Percentiles rank a stretch among this genome's conserved stretches.
phyloP scores from a whole-genome alignment of 345 rosid species.

The Melastoma malabathricum region DNA sequence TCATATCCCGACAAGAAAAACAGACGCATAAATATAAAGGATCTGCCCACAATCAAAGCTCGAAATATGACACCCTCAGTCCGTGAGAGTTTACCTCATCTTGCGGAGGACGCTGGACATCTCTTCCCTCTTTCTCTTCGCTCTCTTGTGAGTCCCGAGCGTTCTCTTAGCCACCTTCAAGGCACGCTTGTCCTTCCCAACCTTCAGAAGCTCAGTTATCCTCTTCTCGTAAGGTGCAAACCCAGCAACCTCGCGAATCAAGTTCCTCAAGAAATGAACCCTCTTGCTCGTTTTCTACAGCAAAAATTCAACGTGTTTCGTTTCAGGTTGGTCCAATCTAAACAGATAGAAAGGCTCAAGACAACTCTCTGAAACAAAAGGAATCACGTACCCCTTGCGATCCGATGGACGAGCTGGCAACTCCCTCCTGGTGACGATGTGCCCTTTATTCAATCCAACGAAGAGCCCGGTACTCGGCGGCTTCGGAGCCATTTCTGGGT shows the following conservation, averaged over 20 bases:
- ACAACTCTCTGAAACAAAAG: too few relatives aligned
- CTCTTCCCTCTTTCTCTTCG: conserved; percentile 87
- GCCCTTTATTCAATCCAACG: conserved; percentile 57
- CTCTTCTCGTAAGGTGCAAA: conserved; percentile 86
- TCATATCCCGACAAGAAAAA: neutral
- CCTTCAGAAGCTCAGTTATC: conserved; percentile 77
- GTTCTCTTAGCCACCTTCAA: conserved; percentile 76
- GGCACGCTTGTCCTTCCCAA: conserved; percentile 82
- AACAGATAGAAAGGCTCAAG: too few relatives aligned
- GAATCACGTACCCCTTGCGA: conserved; percentile 31
- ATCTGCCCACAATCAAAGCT: too few relatives aligned
- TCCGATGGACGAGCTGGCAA: conserved; percentile 37
- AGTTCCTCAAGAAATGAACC: conserved; percentile 47
- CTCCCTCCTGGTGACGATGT: conserved; percentile 46
- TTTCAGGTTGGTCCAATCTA: too few relatives aligned
- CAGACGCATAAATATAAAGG: neutral
- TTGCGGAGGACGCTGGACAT: conserved; percentile 70
- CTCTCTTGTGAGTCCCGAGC: conserved; percentile 89
- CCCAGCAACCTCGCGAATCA: conserved; percentile 85
- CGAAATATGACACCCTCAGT: too few relatives aligned
- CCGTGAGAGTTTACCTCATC: conserved; percentile 32
- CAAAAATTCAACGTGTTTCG: too few relatives aligned
- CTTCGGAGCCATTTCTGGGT: conserved; percentile 32
- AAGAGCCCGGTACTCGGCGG: conserved; percentile 43
- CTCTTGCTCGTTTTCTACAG: conserved; percentile 79